phyloP scores from a whole-genome alignment of 1,139 yeast species.

The Yamadazyma membranifaciens region DNA sequence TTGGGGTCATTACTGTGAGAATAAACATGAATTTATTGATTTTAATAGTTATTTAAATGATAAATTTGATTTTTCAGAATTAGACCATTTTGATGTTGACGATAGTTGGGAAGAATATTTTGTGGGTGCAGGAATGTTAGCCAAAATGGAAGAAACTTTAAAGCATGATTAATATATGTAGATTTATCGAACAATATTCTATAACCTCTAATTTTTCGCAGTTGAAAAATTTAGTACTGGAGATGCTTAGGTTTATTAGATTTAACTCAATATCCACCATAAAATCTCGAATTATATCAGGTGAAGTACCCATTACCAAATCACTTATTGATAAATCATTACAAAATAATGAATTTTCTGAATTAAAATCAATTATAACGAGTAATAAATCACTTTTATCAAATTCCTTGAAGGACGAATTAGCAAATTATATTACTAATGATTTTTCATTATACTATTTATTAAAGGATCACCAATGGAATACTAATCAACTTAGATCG shows the following conservation, averaged over 20 bases:
- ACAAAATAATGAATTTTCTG: constrained; percentile 12
- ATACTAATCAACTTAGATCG: constrained; percentile 19
- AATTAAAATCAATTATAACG: constrained; percentile 11
- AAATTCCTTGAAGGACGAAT: constrained; percentile 9
- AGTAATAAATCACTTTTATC: constrained; percentile 11
- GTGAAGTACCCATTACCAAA: constrained; percentile 13
- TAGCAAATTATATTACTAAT: constrained; percentile 11
- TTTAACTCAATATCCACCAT: constrained; percentile 13
- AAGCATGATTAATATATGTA: constrained; percentile 17
- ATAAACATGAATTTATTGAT: constrained; percentile 34
- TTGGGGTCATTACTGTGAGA: constrained; percentile 55
- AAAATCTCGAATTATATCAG: constrained; percentile 7
- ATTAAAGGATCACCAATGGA: constrained; percentile 19
- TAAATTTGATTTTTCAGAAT: constrained; percentile 47
- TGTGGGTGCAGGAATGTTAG: constrained; percentile 50
- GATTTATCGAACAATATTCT: background rate
- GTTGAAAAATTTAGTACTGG: constrained; percentile 1
- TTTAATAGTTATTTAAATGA: constrained; percentile 41
- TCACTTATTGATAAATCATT: constrained; percentile 12
- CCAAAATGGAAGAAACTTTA: constrained; percentile 43
- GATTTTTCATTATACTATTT: constrained; percentile 36
- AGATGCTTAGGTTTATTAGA: constrained; percentile 15
- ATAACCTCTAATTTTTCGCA: background rate
- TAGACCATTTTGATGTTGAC: constrained; percentile 40
- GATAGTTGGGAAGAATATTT: constrained; percentile 51